Conservation (phyloP, 768 basidiomycete genomes). For the Mycena amicta region DNA sequence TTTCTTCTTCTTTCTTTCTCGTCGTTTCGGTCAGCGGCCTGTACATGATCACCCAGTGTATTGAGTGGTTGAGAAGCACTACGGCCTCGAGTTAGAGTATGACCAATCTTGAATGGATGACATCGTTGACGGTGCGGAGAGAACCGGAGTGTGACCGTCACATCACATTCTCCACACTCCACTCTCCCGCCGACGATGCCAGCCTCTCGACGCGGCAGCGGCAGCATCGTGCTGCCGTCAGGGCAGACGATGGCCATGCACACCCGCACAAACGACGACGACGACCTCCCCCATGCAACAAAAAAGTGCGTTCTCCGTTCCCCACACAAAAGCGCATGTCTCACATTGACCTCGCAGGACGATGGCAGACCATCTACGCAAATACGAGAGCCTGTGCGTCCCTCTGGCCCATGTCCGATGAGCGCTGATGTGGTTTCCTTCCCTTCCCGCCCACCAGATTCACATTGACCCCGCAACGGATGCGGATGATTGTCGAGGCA, state of each 20-base stretch:
- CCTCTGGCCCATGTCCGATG: slow-evolving; percentile 1
- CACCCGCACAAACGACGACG: slow-evolving; percentile 85
- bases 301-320: slow-evolving; percentile 65
- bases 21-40: no score
- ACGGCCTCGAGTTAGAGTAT: no score
- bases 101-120: no score
- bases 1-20: no score
- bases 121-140: no score
- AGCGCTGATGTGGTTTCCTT: slow-evolving; percentile 6
- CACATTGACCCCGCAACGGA: slow-evolving; percentile 84
- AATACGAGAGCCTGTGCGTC: slow-evolving; percentile 82
- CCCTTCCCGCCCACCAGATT: slow-evolving; percentile 49
- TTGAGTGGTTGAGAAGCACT: no score
- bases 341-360: slow-evolving; percentile 52
- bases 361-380: slow-evolving; percentile 91
- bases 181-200: slow-evolving; percentile 62
- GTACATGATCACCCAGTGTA: no score
- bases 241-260: slow-evolving; percentile 85
- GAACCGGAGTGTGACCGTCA: no score
- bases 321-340: slow-evolving; percentile 3
- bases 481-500: slow-evolving; percentile 96
- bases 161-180: no score
- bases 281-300: slow-evolving; percentile 89
- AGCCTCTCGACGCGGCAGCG: slow-evolving; percentile 76
- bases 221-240: slow-evolving; percentile 67